Base-by-base conservation (phyloP, 805 yeast genomes). In the Wickerhamiella sergipiensis region DNA sequence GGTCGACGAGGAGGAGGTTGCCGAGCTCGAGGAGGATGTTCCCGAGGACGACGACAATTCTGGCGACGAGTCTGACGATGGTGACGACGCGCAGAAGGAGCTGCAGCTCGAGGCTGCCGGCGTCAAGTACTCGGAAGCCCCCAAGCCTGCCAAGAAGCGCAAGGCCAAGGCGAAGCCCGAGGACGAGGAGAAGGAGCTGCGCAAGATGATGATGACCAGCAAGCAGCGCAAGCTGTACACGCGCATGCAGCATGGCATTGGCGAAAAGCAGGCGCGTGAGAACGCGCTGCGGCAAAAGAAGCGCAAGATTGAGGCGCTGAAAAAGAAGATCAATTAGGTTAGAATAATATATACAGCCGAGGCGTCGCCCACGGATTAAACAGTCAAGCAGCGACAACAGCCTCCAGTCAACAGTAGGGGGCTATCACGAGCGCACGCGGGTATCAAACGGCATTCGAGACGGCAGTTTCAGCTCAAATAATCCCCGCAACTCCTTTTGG, bases 201-300 rank as follows among this genome's bases (percentile, higher is more conserved):
- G 85, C 74, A 81, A 80, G 81, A 86, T 88, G 64, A 90, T 92
- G 98, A 90, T 92, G 98, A 78, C 90, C 60, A 88, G 88, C 73
- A 92, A 90, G 70, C 95, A 90, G 72, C 85, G 88, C 75, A 86
- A 85, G 68, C 74, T 89, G 58, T 92, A 92, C 75, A 84, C 84
- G 73, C 85, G 85, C 81, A 86, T 90, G 95, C 92, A 87, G 71
- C 81, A 86, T 66, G 90, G 95, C 53, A 79, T 85, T 60, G 81
- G 82, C 53, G 80, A 85, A 77, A 84, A 85, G 71, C 87, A 85
- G 63, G 75, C 75, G 49, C 80, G 90, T 69, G 78, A 79, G 61
- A 83, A 82, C 68, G 80, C 78, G 64, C 70, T 87, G 50, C 80
- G 77, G 47, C 81, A 83, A 75, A 74, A 80, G 60, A 79, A 81